Evolutionary conservation across 2,329 filamentous ascomycete species (phyloP), one percentile per base, ranked within the genome.

Genomic region (Sporothrix curviconia): DNA sequence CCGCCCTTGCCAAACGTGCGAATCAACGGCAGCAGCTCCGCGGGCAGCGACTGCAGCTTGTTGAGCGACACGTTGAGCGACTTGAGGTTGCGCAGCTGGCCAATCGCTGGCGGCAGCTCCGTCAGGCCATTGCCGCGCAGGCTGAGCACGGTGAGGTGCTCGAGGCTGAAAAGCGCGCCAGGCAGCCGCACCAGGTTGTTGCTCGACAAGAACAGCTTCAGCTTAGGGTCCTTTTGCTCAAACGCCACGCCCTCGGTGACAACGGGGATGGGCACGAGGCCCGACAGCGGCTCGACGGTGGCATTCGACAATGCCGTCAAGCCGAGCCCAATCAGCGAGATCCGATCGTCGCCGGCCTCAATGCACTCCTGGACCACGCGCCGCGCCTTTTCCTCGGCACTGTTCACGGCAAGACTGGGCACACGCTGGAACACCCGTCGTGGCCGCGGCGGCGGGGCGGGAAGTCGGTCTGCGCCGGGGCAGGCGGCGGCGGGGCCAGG

Each of bases 11-110:
- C 69, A 4, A 14, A 36, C 3, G 42, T 28, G 17, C 15, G 39
- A 19, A 87, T 68, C 2, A 89, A 72, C 24, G 78, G 69, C 1
- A 89, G 72, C 1, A 89, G 71, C 65, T 88, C 85, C 56, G 75
- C 79, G 0, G 87, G 87, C 1, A 90, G 73, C 59, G 73, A 79
- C 7, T 74, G 75, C 11, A 90, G 72, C 5, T 71, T 69, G 60
- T 89, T 90, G 55, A 85, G 79, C 1, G 84, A 81, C 8, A 90
- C 64, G 63, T 89, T 89, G 39, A 90, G 77, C 52, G 82, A 77
- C 52, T 74, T 72, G 4, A 90, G 74, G 58, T 82, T 83, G 4
- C 66, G 67, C 7, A 90, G 74, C 32, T 79, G 78, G 22, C 73
- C 74, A 50, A 90, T 82, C 3, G 76, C 74, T 0, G 82, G 73